Conservation (phyloP, 148 eudicot species). For the Bassia scoparia region DNA sequence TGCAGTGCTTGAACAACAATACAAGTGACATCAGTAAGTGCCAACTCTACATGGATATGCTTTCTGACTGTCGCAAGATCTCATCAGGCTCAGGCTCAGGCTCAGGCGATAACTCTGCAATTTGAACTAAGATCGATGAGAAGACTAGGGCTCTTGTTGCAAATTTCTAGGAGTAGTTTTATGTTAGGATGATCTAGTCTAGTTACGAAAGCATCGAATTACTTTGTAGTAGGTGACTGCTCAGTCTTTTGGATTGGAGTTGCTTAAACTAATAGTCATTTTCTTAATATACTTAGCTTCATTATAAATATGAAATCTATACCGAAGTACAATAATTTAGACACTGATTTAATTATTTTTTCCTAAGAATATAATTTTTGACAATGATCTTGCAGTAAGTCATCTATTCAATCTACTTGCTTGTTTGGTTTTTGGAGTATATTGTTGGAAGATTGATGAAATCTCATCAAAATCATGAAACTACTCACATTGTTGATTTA, state of each 20-base stretch:
- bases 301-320: too few relatives aligned
- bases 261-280: background rate
- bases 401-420: too few relatives aligned
- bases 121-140: background rate
- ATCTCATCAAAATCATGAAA: too few relatives aligned
- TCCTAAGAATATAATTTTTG: too few relatives aligned
- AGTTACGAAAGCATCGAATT: background rate
- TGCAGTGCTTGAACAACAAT: conserved; percentile 28
- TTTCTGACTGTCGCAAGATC: conserved; percentile 30
- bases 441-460: too few relatives aligned
- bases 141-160: too few relatives aligned
- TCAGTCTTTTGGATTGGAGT: background rate
- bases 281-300: background rate
- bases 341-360: too few relatives aligned
- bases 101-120: background rate
- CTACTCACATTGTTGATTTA: too few relatives aligned
- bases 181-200: background rate
- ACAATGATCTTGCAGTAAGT: too few relatives aligned
- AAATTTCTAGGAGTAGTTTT: background rate
- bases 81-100: background rate
- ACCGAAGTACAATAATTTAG: too few relatives aligned
- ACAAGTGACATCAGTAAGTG: conserved; percentile 34
- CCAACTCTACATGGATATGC: conserved; percentile 37
- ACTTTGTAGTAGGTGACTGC: too few relatives aligned
- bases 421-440: too few relatives aligned